Base-by-base conservation (phyloP, 306 rosid species). In the Gleditsia sinensis region DNA sequence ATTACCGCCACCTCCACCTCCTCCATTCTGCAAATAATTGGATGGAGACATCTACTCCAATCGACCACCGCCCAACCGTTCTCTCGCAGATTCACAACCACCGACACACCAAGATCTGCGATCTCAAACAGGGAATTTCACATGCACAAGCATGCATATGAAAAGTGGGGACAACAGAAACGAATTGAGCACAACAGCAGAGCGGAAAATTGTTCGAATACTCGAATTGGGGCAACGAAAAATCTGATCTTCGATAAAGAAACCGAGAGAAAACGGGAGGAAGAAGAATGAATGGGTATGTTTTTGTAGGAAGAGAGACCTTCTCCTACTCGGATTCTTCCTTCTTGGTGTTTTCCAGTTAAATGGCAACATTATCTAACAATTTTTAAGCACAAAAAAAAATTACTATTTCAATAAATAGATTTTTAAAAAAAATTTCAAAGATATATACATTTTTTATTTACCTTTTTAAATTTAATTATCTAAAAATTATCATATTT, bases 11-110 rank as follows among this genome's bases (percentile, higher is more conserved):
- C 69, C 60, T 0, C 70, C 34, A 1, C 69, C 81, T 9, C 75
- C 49, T 12, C 81, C 59, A 36, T 51, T 48, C 57, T 67, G 28
- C 76, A 76, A 53, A 14, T 34, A 57, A 55, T 82, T 75, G 5
- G 82, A 85, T 27, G 86, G 89, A 39, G 86, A 82, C 89, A 85
- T 85, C 36, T 70, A 20, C 50, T 36, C 11, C 50, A 6, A 71
- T 46, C 43, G 72, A 27, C 36, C 17, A 9, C 20, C 6, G n/a
- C 56, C 67, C 0, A 39, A 60, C 12, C 65, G 42, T 56, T 71
- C 12, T 32, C 12, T 42, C 34, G 37, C 40, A 23, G 62, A 37
- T 37, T 56, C 65, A 40, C 32, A 21, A 23, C 50, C 25, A 30
- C 68, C 43, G 32, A 57, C 67, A 57, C 67, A 58, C 55, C 19